phyloP scores from a whole-genome alignment of 495 filamentous ascomycete genomes.

The Tuber aestivum region DNA sequence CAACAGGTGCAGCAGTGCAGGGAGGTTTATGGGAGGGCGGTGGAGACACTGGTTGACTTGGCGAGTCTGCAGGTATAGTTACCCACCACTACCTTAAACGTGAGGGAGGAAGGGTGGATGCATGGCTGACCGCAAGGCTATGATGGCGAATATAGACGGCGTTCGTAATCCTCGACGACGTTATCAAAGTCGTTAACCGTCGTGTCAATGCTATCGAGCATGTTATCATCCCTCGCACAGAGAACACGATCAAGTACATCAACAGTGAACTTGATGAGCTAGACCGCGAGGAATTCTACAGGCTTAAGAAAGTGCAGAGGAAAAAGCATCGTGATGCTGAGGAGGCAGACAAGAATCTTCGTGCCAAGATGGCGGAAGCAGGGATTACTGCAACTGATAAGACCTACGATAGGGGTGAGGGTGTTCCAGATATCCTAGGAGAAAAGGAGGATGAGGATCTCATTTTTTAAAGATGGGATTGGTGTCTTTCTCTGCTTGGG shows the following conservation, averaged over 20 bases:
- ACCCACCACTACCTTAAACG: not conserved
- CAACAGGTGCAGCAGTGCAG: slow-evolving; percentile 93
- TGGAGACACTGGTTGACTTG: slow-evolving; percentile 93
- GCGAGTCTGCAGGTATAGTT: slow-evolving; percentile 75
- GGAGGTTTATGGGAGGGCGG: slow-evolving; percentile 94
- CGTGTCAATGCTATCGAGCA: slow-evolving; percentile 99
- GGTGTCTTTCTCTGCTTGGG: not conserved
- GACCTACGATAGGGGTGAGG: slow-evolving; percentile 37
- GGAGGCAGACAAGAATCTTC: slow-evolving; percentile 64
- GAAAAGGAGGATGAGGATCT: slow-evolving; percentile 88
- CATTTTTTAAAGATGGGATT: slow-evolving; percentile 63
- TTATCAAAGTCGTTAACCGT: slow-evolving; percentile 98
- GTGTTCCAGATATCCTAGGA: slow-evolving; percentile 63
- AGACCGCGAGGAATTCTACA: slow-evolving; percentile 96
- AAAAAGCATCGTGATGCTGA: slow-evolving; percentile 85
- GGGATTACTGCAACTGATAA: slow-evolving; percentile 39
- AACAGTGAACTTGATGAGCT: slow-evolving; percentile 98
- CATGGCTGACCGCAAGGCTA: slow-evolving; percentile 3
- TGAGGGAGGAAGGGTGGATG: not conserved
- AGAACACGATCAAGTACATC: slow-evolving; percentile 98
- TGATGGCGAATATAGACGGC: slow-evolving; percentile 58
- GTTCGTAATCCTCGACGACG: slow-evolving; percentile 95
- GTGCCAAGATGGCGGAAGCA: slow-evolving; percentile 51
- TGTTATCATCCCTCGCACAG: slow-evolving; percentile 95
- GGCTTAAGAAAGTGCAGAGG: slow-evolving; percentile 74